phyloP scores from a whole-genome alignment of 208 protist genomes.

The Leishmania aethiopica region DNA sequence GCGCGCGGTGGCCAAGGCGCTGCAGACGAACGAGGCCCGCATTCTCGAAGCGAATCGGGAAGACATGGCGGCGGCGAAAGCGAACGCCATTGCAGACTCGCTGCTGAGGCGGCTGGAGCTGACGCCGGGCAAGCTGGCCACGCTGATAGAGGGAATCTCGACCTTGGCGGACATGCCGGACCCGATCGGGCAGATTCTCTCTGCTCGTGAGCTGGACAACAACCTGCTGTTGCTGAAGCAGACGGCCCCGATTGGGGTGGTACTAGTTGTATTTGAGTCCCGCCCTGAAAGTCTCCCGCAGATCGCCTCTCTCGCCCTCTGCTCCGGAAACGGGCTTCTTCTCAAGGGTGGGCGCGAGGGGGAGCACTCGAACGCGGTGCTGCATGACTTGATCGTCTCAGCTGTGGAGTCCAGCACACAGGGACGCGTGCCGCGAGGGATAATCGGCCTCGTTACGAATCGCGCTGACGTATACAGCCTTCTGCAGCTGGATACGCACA shows the following conservation, averaged over 20 bases:
- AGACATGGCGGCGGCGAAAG: slow-evolving; percentile 56
- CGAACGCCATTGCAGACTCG: slow-evolving; percentile 36
- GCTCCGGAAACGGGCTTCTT: slow-evolving; percentile 88
- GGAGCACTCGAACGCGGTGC: slow-evolving; percentile 49
- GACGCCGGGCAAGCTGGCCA: slow-evolving; percentile 56
- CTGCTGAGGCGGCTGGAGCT: slow-evolving; percentile 72
- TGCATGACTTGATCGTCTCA: slow-evolving; percentile 57
- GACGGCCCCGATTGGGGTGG: slow-evolving; percentile 88
- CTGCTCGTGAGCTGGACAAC: slow-evolving; percentile 57
- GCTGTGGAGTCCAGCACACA: slow-evolving; percentile 45
- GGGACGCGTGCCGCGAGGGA: slow-evolving; percentile 35
- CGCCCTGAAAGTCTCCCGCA: slow-evolving; percentile 89
- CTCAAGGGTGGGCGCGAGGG: slow-evolving; percentile 91
- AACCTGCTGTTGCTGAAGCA: slow-evolving; percentile 81
- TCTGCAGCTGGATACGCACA: slow-evolving; percentile 71
- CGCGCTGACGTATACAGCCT: slow-evolving; percentile 47
- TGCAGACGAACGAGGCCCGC: slow-evolving; percentile 37
- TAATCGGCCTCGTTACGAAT: slow-evolving; percentile 60
- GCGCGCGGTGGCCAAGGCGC: slow-evolving; percentile 54
- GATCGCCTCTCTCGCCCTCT: slow-evolving; percentile 83
- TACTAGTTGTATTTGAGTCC: slow-evolving; percentile 95
- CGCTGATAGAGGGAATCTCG: slow-evolving; percentile 53
- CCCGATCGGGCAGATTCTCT: slow-evolving; percentile 59
- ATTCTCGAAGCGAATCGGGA: slow-evolving; percentile 77
- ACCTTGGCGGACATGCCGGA: slow-evolving; percentile 50